Evolutionary conservation across 176 grass and related monocot genomes (phyloP).

Genomic region (Hsuehochloa calcarea): DNA sequence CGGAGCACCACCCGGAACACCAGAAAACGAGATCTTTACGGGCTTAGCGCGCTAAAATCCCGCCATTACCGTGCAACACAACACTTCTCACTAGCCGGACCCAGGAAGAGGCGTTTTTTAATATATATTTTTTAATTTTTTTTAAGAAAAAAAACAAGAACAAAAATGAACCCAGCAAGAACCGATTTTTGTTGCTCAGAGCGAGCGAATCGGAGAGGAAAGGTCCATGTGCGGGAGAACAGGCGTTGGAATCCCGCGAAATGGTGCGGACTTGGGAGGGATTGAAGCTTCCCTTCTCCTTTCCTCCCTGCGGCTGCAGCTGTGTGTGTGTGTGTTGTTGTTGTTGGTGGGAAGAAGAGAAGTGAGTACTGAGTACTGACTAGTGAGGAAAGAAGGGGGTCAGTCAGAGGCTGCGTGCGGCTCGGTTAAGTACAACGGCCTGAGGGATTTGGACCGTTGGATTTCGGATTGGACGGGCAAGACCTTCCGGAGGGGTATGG

Average conservation of each 20-base stretch:
- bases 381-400: slow-evolving; percentile 9
- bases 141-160: too few relatives aligned
- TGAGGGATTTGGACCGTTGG: slow-evolving; percentile 6
- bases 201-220: slow-evolving; percentile 17
- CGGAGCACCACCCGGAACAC: slow-evolving; percentile 6
- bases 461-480: neutral
- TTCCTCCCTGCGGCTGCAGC: neutral
- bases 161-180: neutral
- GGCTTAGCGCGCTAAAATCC: slow-evolving; percentile 2
- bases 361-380: neutral
- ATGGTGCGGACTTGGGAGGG: slow-evolving; percentile 35
- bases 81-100: neutral
- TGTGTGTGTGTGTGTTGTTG: neutral
- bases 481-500: slow-evolving; percentile 43
- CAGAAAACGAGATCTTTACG: slow-evolving; percentile 19
- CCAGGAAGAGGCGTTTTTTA: neutral
- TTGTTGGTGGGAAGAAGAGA: slow-evolving; percentile 25
- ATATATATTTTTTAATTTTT: too few relatives aligned
- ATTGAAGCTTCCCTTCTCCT: slow-evolving; percentile 7
- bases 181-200: neutral
- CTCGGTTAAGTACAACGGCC: slow-evolving; percentile 58
- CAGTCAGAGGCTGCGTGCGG: neutral
- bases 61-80: slow-evolving; percentile 26
- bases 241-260: neutral
- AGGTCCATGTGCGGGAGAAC: neutral